A percentile compares a stretch with the other conserved stretches of the same genome.
Conservation (phyloP, 73 alveolate genomes). For the Tetrahymena thermophila region DNA sequence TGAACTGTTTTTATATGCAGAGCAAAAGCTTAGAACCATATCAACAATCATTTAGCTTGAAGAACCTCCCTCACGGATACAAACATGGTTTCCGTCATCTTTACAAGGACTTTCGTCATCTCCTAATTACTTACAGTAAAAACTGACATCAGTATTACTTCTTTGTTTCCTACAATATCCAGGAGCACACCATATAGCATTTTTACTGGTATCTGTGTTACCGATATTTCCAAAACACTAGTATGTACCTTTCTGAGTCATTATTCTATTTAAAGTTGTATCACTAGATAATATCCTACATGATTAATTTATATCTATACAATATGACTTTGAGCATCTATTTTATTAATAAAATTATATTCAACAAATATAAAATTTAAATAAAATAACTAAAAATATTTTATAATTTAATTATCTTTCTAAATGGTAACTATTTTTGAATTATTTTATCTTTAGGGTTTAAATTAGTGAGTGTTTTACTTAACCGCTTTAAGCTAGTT, state of each 20-base stretch:
- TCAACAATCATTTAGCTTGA: background rate
- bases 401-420: background rate
- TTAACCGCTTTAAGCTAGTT: no score
- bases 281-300: background rate
- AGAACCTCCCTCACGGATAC: background rate
- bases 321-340: background rate
- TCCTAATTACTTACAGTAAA: background rate
- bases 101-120: background rate
- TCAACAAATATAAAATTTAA: no score
- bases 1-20: background rate
- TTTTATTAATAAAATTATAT: background rate
- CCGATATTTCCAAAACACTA: background rate
- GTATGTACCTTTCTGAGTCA: background rate
- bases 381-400: background rate
- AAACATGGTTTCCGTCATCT: background rate
- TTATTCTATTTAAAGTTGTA: background rate
- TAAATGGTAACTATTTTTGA: background rate
- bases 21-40: background rate
- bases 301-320: background rate
- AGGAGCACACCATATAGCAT: background rate
- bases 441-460: no score
- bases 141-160: background rate
- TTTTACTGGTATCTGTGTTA: background rate
- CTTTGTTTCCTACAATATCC: background rate
- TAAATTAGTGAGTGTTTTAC: no score